Evolutionary conservation across 306 rosid genomes (phyloP), one percentile per base, ranked within the genome.

Genomic region (Prosopis cineraria): DNA sequence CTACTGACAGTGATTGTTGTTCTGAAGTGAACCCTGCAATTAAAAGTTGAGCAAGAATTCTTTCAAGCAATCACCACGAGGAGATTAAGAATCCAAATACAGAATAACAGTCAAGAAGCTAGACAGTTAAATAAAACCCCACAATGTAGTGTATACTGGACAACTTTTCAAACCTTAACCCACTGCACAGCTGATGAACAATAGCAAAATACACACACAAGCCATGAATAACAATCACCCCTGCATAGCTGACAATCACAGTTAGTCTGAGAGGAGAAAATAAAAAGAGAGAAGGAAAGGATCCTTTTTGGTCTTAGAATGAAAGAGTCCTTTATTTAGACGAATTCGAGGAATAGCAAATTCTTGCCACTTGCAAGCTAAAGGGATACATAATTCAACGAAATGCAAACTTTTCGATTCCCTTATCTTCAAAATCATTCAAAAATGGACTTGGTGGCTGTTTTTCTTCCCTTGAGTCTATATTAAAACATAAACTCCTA

Each of bases 1-100:
- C 95, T 10, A 47, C 76, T 10, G 90, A 88, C 89, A 90, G 86
- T 0, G 84, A 81, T 62, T 88, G 88, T 69, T 90, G 92, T 81
- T 88, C 95, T 3, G 80, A 70, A 80, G 89, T 13, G 75, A 90
- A 88, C 43, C 89, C 95, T 90, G 86, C 77, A 76, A 5, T 50
- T 67, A 12, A 70, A 45, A 73, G 17, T 65, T 43, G 65, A 50
- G 73, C 29, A 72, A 34, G 44, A 34, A 50, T 52, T 72, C 56
- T 24, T 33, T 33, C n/a, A 37, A 16, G 53, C 27, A 34, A 34
- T 41, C 59, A 52, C 29, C 29, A 52, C 5, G 27, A n/a, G 10
- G 34, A 72, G 31, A 59, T 67, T 10, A 68, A 70, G 25, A 22
- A 20, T 45, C 73, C 66, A 66, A 31, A 36, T 52, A 30, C 22